phyloP scores from a whole-genome alignment of 306 rosid species.

The Vigna trinervia region DNA sequence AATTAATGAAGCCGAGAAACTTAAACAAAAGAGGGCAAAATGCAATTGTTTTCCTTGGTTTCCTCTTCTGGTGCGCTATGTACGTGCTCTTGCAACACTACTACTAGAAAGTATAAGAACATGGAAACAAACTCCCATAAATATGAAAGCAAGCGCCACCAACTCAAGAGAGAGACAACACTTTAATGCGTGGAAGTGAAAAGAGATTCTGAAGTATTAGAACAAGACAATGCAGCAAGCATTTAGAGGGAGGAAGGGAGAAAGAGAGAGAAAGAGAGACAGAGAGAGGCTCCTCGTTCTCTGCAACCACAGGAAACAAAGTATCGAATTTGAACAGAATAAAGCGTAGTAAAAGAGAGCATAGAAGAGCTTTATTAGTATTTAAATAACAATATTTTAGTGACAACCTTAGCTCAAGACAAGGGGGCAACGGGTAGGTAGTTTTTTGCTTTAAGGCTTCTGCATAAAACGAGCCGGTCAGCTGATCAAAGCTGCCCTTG shows the following conservation, averaged over 20 bases:
- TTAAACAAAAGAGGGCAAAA: constrained; percentile 42
- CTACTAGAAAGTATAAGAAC: constrained; percentile 45
- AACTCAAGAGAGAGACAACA: constrained; percentile 47
- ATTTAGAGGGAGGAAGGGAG: constrained; percentile 50
- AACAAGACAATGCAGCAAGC: constrained; percentile 90
- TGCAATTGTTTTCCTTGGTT: constrained; percentile 28
- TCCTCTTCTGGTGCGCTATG: constrained; percentile 40
- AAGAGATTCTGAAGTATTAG: constrained; percentile 77
- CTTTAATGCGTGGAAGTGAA: constrained; percentile 88
- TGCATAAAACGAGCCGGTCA: constrained; percentile 61
- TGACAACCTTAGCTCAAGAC: constrained; percentile 60
- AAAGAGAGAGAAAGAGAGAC: constrained; percentile 26
- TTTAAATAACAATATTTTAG: constrained; percentile 29
- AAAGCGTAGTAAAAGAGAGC: constrained; percentile 64
- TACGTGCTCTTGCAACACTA: constrained; percentile 42
- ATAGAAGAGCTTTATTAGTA: constrained; percentile 46
- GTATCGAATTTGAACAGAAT: constrained; percentile 85
- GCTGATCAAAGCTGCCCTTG: constrained; percentile 69
- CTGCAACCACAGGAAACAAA: constrained; percentile 70
- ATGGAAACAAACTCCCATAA: constrained; percentile 50
- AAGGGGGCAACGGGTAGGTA: constrained; percentile 86
- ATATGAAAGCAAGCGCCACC: constrained; percentile 54
- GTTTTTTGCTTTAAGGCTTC: constrained; percentile 60
- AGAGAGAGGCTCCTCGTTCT: constrained; percentile 76
- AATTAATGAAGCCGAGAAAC: constrained; percentile 8